Evolutionary conservation across 1,284 basidiomycete species (phyloP), one percentile per base, ranked within the genome.

Genomic region (Malassezia yamatoensis): DNA sequence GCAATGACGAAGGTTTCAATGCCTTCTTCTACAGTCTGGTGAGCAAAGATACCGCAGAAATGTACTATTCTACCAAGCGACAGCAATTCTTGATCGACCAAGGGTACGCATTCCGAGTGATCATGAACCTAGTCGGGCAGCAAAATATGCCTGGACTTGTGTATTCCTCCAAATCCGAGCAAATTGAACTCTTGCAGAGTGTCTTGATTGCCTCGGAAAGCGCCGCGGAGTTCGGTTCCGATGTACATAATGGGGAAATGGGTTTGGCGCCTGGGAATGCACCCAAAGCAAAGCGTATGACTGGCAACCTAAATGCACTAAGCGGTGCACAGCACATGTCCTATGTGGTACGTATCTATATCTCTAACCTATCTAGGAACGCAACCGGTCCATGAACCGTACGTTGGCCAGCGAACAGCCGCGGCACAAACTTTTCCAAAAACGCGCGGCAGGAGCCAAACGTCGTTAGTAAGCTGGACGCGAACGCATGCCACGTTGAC

Each of bases 1-100:
- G 94, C 64, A 98, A 98, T 74, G 94, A 99, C 73, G 94, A 98
- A 76, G 94, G 94, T 1, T 99, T 99, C 80, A 98, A 98, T 66
- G 94, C 94, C 12, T 99, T 98, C 78, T 99, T 99, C 79, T 99
- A 99, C 77, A 96, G 90, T 34, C 82, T 99, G 32, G 94, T 98
- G 41, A 94, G 90, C 37, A 96, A 94, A 76, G 93, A 98, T 78
- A 99, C 94, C 0, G 88, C 94, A 70, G 94, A 98, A 78, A 98
- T 98, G 90, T 98, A 86, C 78, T 99, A 96, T 80, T 93, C 89
- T 72, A 96, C 94, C 12, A 98, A 98, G 78, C 84, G 94, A 18
- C 94, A 98, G 75, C 90, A 96, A 69, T 99, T 99, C 79, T 79
- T 99, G 64, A 94, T 99, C 69, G 94, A 98, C 76, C 87, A 96